Base-by-base conservation (phyloP, 2,329 filamentous ascomycete genomes). In the Byssoonygena ceratinophila region DNA sequence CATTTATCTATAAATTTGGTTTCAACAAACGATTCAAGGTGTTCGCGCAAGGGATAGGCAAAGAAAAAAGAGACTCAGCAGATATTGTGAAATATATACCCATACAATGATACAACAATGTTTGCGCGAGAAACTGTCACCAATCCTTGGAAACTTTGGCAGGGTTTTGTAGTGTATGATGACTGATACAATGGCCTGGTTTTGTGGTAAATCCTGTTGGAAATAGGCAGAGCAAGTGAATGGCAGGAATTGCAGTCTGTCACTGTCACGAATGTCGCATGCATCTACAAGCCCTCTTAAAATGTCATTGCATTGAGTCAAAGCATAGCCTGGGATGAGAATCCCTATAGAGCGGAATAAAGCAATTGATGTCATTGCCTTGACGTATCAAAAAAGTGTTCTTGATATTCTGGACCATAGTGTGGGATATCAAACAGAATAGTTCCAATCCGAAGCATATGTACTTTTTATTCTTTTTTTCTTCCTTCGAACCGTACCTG, bases 401-500 rank as follows among this genome's bases (percentile, higher is more conserved):
- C 34, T 37, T n/a, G n/a, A n/a, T 16, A 37, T 37, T 37, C 34
- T 16, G 40, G 16, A 29, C 22, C 22, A 16, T 11, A 40, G 6
- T 44, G 27, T 44, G 45, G 20, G 40, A 36, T 46, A 52, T 46
- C 49, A 45, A 45, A 29, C 40, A 52, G n/a, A 29, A n/a, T 3
- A 8, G n/a, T 49, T 22, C 37, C 14, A 14, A 23, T 34, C 39
- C 18, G 4, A 27, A 2, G 22, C 4, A 3, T 43, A 27, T 22
- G 31, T 18, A 12, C n/a, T n/a, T n/a, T n/a, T 5, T 29, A 5
- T 7, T 12, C 12, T 31, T 39, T 39, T 37, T 18, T 44, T 5
- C 37, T 20, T 18, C 16, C 22, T 12, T 22, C 18, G 34, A 16
- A 18, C 34, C 34, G 4, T 16, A 37, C 14, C 34, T 18, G 5